These are phyloP conservation scores for Bothriochloa decipiens DNA, from an alignment of 176 grass and related monocot genomes.

Conservation along the genomic window DNA sequence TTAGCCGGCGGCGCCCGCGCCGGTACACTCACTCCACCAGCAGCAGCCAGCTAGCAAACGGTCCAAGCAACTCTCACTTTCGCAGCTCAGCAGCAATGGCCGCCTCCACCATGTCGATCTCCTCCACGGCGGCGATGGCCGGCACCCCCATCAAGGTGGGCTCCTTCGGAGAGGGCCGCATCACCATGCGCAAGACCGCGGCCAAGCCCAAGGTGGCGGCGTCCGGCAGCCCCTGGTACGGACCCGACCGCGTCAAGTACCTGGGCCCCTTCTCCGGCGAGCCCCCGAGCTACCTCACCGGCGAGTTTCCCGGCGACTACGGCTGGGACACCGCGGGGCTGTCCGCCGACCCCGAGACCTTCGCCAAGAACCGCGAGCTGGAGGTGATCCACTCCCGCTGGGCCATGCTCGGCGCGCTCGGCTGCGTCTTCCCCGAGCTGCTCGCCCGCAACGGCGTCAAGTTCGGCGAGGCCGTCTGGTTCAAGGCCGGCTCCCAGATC, in stretches of 20 bases:
- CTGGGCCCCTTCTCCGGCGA: conserved; percentile 59
- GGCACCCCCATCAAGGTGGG: conserved; percentile 42
- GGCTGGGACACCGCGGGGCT: conserved; percentile 62
- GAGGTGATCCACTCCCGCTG: conserved; percentile 74
- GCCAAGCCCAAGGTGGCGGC: conserved; percentile 51
- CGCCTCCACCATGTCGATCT: conserved; percentile 37
- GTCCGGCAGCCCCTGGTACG: conserved; percentile 66
- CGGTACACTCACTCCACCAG: conserved; percentile 10
- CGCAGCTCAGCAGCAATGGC: conserved; percentile 20
- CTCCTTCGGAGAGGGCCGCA: conserved; percentile 51
- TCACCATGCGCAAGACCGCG: conserved; percentile 73
- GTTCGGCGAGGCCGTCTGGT: conserved; percentile 88
- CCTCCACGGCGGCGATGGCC: conserved; percentile 52
- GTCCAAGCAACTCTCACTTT: not conserved
- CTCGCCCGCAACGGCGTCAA: conserved; percentile 69
- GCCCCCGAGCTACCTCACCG: conserved; percentile 60
- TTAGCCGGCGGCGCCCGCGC: not conserved
- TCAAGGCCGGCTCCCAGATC: conserved; percentile 77
- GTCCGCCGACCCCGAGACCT: conserved; percentile 68
- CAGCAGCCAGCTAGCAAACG: not conserved
- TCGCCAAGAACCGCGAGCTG: conserved; percentile 76
- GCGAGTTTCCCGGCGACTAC: conserved; percentile 73
- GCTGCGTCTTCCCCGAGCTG: conserved; percentile 78
- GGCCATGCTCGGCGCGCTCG: conserved; percentile 76
- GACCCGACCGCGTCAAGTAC: conserved; percentile 59